Conservation (phyloP, 2,329 filamentous ascomycete genomes). For the Stemphylium lycopersici region DNA sequence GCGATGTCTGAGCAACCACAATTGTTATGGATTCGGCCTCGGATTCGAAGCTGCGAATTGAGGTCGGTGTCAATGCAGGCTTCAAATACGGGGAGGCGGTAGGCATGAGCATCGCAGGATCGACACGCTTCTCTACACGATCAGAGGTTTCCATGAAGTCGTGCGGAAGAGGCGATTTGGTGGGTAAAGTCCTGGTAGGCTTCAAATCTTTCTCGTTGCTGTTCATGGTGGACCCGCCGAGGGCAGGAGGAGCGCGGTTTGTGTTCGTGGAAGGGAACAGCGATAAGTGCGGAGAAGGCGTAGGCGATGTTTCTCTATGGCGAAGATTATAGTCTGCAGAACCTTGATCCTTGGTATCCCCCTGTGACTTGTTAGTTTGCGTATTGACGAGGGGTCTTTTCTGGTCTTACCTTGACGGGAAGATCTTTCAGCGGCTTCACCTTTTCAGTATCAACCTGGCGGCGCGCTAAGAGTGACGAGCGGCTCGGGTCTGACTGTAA, state of each 20-base stretch:
- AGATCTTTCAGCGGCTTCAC: conserved; percentile 43
- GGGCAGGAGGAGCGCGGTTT: conserved; percentile 36
- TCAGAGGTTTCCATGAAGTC: conserved; percentile 23
- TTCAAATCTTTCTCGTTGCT: conserved; percentile 30
- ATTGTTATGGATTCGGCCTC: conserved; percentile 39
- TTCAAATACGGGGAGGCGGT: conserved; percentile 19
- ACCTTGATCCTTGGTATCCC: conserved; percentile 20
- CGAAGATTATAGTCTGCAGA: conserved; percentile 28
- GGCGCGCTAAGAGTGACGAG: conserved; percentile 40
- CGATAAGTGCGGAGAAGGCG: conserved; percentile 36
- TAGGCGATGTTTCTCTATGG: conserved; percentile 44
- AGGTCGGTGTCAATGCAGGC: conserved; percentile 33
- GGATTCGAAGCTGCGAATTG: conserved; percentile 38
- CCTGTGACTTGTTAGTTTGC: conserved; percentile 23
- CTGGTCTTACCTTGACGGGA: conserved; percentile 37
- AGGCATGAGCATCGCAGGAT: conserved; percentile 13
- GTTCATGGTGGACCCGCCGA: conserved; percentile 20
- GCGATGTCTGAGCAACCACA: conserved; percentile 25
- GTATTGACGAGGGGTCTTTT: background rate
- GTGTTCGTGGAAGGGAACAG: conserved; percentile 40
- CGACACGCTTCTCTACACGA: conserved; percentile 6
- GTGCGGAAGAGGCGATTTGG: conserved; percentile 36
- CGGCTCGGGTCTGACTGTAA: conserved; percentile 55
- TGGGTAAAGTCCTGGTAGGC: conserved; percentile 39
- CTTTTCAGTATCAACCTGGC: conserved; percentile 44